Conservation (phyloP, 805 yeast genomes). For the Kuraishia hungarica region DNA sequence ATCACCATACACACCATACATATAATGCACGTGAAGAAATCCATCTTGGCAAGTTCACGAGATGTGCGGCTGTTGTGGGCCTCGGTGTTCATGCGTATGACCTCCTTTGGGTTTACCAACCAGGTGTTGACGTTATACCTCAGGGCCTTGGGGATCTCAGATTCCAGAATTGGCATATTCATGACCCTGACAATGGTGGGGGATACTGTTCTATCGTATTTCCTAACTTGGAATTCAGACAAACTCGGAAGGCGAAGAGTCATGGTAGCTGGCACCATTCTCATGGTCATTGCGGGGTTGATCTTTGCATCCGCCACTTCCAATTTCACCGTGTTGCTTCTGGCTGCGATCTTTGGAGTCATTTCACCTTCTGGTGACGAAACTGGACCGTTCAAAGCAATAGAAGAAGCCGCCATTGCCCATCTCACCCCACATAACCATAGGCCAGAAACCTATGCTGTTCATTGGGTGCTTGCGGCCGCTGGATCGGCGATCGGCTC, state of each 20-base stretch:
- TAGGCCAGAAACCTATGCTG: slow-evolving; percentile 68
- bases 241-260: slow-evolving; percentile 58
- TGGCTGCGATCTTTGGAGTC: slow-evolving; percentile 77
- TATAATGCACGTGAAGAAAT: slow-evolving; percentile 19
- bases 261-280: slow-evolving; percentile 49
- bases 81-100: slow-evolving; percentile 62
- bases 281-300: slow-evolving; percentile 64
- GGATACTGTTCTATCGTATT: slow-evolving; percentile 63
- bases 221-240: slow-evolving; percentile 74
- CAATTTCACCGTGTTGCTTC: slow-evolving; percentile 44
- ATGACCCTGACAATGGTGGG: slow-evolving; percentile 79
- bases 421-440: slow-evolving; percentile 59
- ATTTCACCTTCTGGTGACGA: slow-evolving; percentile 87
- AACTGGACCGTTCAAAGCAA: slow-evolving; percentile 82
- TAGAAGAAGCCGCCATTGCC: slow-evolving; percentile 78
- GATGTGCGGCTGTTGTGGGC: slow-evolving; percentile 62
- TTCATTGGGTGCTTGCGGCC: slow-evolving; percentile 62
- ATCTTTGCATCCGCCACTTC: slow-evolving; percentile 47
- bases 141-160: slow-evolving; percentile 43
- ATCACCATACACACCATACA: too few relatives aligned
- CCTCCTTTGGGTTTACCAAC: slow-evolving; percentile 72
- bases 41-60: slow-evolving; percentile 28
- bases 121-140: slow-evolving; percentile 69
- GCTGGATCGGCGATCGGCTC: slow-evolving; percentile 73
- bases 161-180: slow-evolving; percentile 60